These are phyloP conservation scores for Fusarium albidum DNA, from an alignment of 2,329 filamentous ascomycete genomes.

Conservation along the genomic window DNA sequence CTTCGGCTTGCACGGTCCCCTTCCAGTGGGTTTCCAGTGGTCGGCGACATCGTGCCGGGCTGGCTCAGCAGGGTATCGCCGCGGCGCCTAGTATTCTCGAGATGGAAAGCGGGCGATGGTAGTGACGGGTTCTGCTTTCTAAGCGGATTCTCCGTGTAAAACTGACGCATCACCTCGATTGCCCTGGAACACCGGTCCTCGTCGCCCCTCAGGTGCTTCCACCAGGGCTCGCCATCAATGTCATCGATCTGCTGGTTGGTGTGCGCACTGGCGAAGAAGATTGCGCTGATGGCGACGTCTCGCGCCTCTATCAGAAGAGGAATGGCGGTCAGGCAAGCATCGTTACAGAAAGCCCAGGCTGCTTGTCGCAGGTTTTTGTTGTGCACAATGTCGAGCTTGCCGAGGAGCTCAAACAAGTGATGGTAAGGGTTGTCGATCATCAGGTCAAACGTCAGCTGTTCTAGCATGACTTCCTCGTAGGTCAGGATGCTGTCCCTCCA, in stretches of 20 bases:
- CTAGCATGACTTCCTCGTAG: constrained; percentile 92
- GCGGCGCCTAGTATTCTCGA: constrained; percentile 64
- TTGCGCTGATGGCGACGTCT: constrained; percentile 82
- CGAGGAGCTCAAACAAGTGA: constrained; percentile 81
- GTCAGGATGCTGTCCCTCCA: constrained; percentile 95
- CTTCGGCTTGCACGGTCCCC: constrained; percentile 59
- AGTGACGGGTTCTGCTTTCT: constrained; percentile 63
- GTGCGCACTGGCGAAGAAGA: constrained; percentile 86
- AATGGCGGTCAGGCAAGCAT: constrained; percentile 83
- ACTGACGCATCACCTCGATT: constrained; percentile 78
- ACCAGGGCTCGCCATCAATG: constrained; percentile 82
- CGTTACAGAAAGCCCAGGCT: constrained; percentile 94
- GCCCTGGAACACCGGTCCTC: constrained; percentile 75
- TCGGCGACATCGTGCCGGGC: constrained; percentile 55
- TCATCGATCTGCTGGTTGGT: constrained; percentile 80
- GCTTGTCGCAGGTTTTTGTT: constrained; percentile 85
- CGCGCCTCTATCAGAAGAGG: constrained; percentile 82
- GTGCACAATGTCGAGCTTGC: constrained; percentile 75
- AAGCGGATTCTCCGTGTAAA: constrained; percentile 71
- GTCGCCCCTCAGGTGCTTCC: constrained; percentile 78
- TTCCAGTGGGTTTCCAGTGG: constrained; percentile 57
- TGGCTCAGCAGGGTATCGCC: constrained; percentile 53
- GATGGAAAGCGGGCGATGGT: constrained; percentile 62
- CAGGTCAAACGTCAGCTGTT: constrained; percentile 92
- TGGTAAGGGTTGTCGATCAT: constrained; percentile 90